These are phyloP conservation scores for Arabidopsis suecica DNA, from an alignment of 345 rosid genomes.

Conservation along the genomic window DNA sequence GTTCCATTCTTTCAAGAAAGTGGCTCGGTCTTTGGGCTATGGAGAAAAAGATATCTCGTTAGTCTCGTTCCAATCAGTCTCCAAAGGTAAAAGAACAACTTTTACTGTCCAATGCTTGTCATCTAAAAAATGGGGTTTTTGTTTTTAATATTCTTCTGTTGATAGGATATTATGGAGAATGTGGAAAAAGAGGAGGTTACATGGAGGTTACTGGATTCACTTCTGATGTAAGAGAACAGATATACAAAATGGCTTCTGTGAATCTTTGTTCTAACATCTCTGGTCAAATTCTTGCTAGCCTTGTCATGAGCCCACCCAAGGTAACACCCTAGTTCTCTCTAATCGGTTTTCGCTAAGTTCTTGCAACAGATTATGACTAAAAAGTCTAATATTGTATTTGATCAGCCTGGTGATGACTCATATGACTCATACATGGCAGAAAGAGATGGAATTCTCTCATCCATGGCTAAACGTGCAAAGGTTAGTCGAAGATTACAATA, in stretches of 20 bases:
- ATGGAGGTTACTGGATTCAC: constrained; percentile 91
- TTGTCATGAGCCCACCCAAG: constrained; percentile 97
- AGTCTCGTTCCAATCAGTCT: constrained; percentile 88
- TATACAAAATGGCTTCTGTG: constrained; percentile 89
- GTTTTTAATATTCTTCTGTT: background rate
- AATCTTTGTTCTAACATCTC: constrained; percentile 90
- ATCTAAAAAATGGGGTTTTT: background rate
- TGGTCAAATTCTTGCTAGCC: constrained; percentile 95
- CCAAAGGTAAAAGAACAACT: constrained; percentile 60
- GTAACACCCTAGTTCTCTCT: constrained; percentile 40
- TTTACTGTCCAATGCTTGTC: background rate
- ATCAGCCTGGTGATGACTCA: constrained; percentile 85
- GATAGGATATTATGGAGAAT: constrained; percentile 88
- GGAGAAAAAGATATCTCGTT: constrained; percentile 68
- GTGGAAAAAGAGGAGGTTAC: constrained; percentile 97
- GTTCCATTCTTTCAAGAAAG: constrained; percentile 86
- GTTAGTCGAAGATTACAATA: constrained; percentile 40
- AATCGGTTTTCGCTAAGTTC: background rate
- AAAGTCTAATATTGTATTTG: background rate
- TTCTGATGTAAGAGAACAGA: constrained; percentile 77
- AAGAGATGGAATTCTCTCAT: constrained; percentile 82
- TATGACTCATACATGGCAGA: constrained; percentile 74
- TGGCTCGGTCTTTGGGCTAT: constrained; percentile 77
- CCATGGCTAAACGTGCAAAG: constrained; percentile 90
- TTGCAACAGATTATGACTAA: constrained; percentile 11